Evolutionary conservation across 75 land plant genomes (phyloP), one percentile per base, ranked within the genome.

Genomic region (Picea sitchensis): DNA sequence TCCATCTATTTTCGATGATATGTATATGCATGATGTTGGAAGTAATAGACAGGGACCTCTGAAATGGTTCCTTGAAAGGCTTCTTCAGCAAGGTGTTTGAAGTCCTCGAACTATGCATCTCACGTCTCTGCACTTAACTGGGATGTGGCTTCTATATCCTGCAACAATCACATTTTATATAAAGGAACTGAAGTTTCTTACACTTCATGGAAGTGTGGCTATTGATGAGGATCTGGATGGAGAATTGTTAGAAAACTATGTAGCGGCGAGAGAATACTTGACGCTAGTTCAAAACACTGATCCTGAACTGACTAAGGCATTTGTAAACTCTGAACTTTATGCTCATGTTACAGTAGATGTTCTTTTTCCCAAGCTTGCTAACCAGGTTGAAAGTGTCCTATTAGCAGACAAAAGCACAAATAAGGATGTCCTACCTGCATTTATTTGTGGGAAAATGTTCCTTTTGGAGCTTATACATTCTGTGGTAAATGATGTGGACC

Each of bases 71-170:
- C 61, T 90, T 77, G 85, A 78, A 78, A 91, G 86, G 61, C 65
- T 97, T 77, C 84, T 97, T 65, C 89, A 89, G 34, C 92, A 92
- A 78, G 98, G 99, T 68, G 69, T 84, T 31, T 86, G 92, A 80
- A 97, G 98, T 85, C 98, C 98, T 54, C 92, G 99, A 20, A 93
- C 99, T 23, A 91, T 95, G 84, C 95, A 95, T 80, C 91, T 97
- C 59, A 93, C 95, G 47, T 91, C 99, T 67, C 80, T 91, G 80
- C 99, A 95, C 81, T 78, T 97, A 51, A 79, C 95, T 44, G 99
- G 99, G 21, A 79, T 97, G 44, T 97, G 98, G 98, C 85, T 95
- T 11, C 79, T 81, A 51, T 79, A 90, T 82, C 99, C 99, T 14
- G 73, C 65, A 76, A 89, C 85, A 34, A 76, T 89, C 64, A 87